Evolutionary conservation across 148 eudicot species (phyloP), one percentile per base, ranked within the genome.

Genomic region (Bassia scoparia): DNA sequence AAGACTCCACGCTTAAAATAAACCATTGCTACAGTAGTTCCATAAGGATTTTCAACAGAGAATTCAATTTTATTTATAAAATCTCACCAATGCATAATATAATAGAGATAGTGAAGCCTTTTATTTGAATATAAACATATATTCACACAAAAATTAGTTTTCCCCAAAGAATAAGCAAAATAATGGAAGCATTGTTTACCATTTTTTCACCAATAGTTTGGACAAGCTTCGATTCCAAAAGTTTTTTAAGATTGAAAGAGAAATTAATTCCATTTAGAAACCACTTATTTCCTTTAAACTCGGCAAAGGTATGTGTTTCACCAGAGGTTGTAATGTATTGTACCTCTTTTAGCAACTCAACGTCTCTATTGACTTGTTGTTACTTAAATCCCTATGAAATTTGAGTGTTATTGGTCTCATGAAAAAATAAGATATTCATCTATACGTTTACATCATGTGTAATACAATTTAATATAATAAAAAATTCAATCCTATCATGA

Each of bases 1-100:
- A 86, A 74, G 65, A 79, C 72, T 78, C 92, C 89, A 76, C 84
- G 80, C 76, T 84, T 86, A n/a, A 95, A 78, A 88, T 92, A 84
- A 27, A 88, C 68, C 72, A 95, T 80, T 46, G 96, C 92, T 70
- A 84, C 80, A 60, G 96, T 89, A 69, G 60, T 85, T 50, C 99
- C 99, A 63, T 95, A 95, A 67, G 99, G 99, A 67, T 85, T 62
- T 67, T 84, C 87, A 14, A 76, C 71, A 9, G 96, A 89, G 78
- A 91, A 91, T 76, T 87, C 96, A 68, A 92, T 86, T 24, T 87
- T 86, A 21, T 96, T 92, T 46, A 92, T 73, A 29, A 84, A 86
- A 71, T 90, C 87, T 82, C 33, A 71, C 78, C 62, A 83, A 80
- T 63, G 70, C 83, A 35, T 84, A 82, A 35, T 96, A 74, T 83